Evolutionary conservation across 1,284 basidiomycete species (phyloP), one percentile per base, ranked within the genome.

Genomic region (Naganishia sp.): DNA sequence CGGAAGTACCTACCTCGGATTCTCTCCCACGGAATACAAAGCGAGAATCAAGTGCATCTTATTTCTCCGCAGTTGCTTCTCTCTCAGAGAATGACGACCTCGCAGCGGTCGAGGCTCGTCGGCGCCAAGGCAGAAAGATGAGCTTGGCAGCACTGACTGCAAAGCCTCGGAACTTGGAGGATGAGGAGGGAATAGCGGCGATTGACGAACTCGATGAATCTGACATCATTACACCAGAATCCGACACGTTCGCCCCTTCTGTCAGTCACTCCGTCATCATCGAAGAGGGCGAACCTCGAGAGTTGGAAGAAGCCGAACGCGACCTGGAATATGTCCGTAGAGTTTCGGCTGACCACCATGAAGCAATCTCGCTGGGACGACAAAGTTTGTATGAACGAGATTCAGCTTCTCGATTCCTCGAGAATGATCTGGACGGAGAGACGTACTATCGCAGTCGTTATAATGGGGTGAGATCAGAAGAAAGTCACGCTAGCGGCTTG

Each of bases 121-220:
- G 75, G 0, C 73, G 75, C 0, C 70, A 72, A 45, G 78, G 76
- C 3, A 71, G 76, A 35, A 72, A 74, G 63, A 69, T 71, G 66
- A 73, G 72, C n/a, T 66, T 80, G 10, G 75, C 76, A 6, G 72
- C 69, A 10, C 74, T 78, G 32, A 63, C 52, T 18, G 31, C 49
- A 32, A 41, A 50, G 4, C 25, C 31, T 13, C 51, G 31, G 6
- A 32, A 18, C 9, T 42, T 42, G 45, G 28, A 54, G 2, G 55
- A 54, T 17, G 55, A 58, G 2, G 46, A 41, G 5, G 17, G 28
- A 3, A 39, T 21, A 21, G 46, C 28, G 17, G 28, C 21, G 18
- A 35, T 61, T 11, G 53, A 67, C 13, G 52, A 62, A 11, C 6
- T 46, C n/a, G 50, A 42, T 4, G 46, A 46, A 21, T 50, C 54